Percentiles rank a stretch among this genome's conserved stretches.
phyloP scores from a whole-genome alignment of 2,329 filamentous ascomycete genomes.

The Trichoderma guizhouense region DNA sequence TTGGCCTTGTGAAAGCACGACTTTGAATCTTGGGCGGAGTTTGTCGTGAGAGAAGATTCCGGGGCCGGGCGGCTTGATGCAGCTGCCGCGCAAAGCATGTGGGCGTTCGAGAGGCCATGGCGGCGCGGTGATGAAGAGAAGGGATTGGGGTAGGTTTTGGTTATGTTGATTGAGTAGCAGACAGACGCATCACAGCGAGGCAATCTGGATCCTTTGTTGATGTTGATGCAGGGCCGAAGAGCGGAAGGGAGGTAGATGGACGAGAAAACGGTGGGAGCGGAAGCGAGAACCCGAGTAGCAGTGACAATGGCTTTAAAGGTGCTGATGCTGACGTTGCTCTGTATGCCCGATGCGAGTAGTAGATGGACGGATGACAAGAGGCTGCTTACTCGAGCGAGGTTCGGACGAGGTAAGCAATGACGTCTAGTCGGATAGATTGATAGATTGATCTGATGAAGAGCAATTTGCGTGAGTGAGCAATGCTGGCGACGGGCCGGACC shows the following conservation, averaged over 20 bases:
- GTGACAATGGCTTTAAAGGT: neutral
- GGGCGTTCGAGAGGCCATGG: conserved; percentile 5
- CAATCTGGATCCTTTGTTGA: neutral
- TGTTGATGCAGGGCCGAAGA: neutral
- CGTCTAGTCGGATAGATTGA: neutral
- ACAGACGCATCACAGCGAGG: neutral
- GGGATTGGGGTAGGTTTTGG: neutral
- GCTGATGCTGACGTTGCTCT: neutral
- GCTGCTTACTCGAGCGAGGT: neutral
- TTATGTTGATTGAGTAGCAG: neutral
- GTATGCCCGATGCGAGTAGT: no score
- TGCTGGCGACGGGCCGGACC: neutral
- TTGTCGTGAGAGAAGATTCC: neutral
- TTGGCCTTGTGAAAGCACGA: conserved; percentile 9
- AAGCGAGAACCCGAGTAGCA: neutral
- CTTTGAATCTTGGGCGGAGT: neutral
- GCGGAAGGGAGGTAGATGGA: neutral
- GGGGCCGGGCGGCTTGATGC: neutral
- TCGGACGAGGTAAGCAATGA: neutral
- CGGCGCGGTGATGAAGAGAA: neutral
- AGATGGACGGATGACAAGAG: neutral
- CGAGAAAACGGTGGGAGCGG: neutral
- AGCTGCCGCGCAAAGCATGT: conserved; percentile 6
- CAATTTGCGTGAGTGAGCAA: neutral
- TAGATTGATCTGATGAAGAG: no score